Base-by-base conservation (phyloP, 1,284 basidiomycete genomes). In the Mrakiaceae sp. region DNA sequence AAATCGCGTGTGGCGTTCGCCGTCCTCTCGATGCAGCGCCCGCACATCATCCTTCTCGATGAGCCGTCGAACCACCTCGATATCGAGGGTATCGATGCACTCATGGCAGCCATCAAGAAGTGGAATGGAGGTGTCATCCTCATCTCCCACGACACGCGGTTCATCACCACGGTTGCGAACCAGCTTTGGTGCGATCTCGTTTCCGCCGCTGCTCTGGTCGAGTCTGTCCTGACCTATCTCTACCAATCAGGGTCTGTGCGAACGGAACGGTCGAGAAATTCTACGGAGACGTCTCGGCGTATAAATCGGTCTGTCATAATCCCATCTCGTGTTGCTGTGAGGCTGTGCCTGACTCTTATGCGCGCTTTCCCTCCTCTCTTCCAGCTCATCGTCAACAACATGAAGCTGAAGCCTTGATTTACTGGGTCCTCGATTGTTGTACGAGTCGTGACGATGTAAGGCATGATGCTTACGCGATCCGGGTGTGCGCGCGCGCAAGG, bases 31-130 rank as follows among this genome's bases (percentile, higher is more conserved):
- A 78, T 98, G 71, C 88, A 88, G 75, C 83, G 84, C 63, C 92
- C 93, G 1, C 92, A 96, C 72, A 83, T 97, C 68, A 76, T 97
- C 68, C 78, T 96, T 62, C 81, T 97, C 62, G 93, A 97, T 76
- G 91, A 95, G 85, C 95, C 95, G 67, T 96, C 94, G 71, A 98
- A 98, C 81, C 95, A 98, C 78, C 79, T 98, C 75, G 93, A 97
- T 86, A 92, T 93, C 69, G 88, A 91, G 84, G 95, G 94, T 83
- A 81, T 98, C 66, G 96, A 99, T 74, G 96, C 94, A 5, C 80
- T 98, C 56, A 96, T 96, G 85, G 78, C 82, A 39, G 96, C 92
- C 0, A 78, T 98, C 69, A 83, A 84, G 70, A 79, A 79, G 14
- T 98, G 91, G 90, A 96, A 96, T 72, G 96, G 96, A n/a, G 96